Base-by-base conservation (phyloP, 225 moss, liverwort and hornwort species). In the Climacium dendroides region DNA sequence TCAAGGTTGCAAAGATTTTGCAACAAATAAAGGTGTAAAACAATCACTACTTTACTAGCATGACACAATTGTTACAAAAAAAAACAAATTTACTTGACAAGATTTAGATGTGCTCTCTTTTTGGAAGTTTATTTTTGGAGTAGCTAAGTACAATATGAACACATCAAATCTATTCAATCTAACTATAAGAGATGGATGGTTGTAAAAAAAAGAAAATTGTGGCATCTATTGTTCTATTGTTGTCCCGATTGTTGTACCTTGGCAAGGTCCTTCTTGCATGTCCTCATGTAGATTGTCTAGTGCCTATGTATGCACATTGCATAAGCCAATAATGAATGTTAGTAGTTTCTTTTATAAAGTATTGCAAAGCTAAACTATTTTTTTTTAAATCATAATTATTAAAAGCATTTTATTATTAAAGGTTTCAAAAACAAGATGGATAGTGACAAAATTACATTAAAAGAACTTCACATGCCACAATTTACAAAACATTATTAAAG, bases 381-480 rank as follows among this genome's bases (percentile, higher is more conserved):
- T 35, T 16, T 10, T 30, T 14, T n/a, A 15, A 24, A 34, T 14
- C 8, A 13, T 35, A 32, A 34, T 52, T 75, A 20, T 22, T 1
- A 7, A 53, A 35, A 16, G 1, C 10, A 26, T 25, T 17, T 37
- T 0, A 1, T 54, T 54, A n/a, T 24, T 54, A 3, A 54, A n/a
- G 15, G 5, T 24, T n/a, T 76, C 24, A 76, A 54, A 54, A n/a
- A 47, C 0, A 54, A n/a, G 15, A 76, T 76, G n/a, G 9, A n/a
- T 15, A 25, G 13, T n/a, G 76, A 35, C 9, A 77, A 37, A n/a
- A 55, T 25, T 26, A 55, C 1, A 55, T 10, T 76, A 10, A 20
- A 15, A n/a, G 1, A 24, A n/a, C 3, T n/a, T 54, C 1, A 6
- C 9, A 54, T n/a, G 15, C 3, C 1, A n/a, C 10, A n/a, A 16